Percentiles rank a stretch among this genome's conserved stretches.
phyloP scores from a whole-genome alignment of 2,329 filamentous ascomycete species.

The Exophiala spinifera region DNA sequence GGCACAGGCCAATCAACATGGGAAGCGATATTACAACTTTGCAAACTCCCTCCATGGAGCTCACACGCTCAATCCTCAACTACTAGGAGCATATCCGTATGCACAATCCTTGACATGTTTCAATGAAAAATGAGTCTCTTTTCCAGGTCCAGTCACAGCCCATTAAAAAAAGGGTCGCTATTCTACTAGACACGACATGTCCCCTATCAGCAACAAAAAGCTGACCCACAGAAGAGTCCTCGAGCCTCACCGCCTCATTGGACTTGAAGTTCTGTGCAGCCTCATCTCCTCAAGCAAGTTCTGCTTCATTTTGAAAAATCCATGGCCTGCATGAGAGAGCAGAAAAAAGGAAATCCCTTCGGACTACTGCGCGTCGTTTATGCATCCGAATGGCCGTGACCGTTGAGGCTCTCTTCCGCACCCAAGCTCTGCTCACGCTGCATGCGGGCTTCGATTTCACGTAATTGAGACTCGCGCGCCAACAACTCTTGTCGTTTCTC shows the following conservation, averaged over 20 bases:
- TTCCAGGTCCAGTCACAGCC: conserved; percentile 20
- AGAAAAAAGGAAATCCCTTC: conserved; percentile 9
- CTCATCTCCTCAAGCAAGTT: conserved; percentile 13
- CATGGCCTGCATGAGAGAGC: conserved; percentile 24
- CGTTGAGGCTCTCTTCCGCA: conserved; percentile 34
- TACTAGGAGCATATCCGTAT: background rate
- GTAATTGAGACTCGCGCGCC: conserved; percentile 95
- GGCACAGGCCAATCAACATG: background rate
- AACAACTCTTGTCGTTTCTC: conserved; percentile 98
- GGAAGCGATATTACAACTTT: background rate
- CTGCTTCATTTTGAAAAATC: conserved; percentile 13
- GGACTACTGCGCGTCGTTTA: conserved; percentile 4
- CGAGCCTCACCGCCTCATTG: conserved; percentile 12
- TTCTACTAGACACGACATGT: conserved; percentile 19
- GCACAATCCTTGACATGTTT: background rate
- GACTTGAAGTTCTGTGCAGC: conserved; percentile 1
- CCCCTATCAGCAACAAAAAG: conserved; percentile 8
- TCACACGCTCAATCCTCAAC: background rate
- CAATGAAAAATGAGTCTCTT: conserved; percentile 11
- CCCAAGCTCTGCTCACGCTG: conserved; percentile 68
- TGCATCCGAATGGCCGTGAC: conserved; percentile 28
- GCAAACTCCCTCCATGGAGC: background rate
- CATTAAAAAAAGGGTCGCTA: conserved; percentile 25
- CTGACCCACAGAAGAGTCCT: conserved; percentile 4
- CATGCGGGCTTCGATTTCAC: conserved; percentile 98